These are phyloP conservation scores for Phaeosphaeriaceae sp. DNA, from an alignment of 2,329 filamentous ascomycete genomes.

Conservation along the genomic window DNA sequence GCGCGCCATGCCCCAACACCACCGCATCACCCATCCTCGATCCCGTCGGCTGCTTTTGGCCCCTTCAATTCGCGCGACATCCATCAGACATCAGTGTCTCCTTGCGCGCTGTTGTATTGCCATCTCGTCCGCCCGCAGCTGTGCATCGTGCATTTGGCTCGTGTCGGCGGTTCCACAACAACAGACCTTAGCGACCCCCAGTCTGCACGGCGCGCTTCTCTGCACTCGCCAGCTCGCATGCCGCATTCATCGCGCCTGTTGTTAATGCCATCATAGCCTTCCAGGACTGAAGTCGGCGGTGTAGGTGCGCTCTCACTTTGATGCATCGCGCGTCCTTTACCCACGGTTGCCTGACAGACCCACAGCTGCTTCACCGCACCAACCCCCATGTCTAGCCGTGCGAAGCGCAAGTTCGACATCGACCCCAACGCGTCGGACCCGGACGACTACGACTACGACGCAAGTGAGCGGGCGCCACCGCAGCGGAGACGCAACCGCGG, in stretches of 20 bases:
- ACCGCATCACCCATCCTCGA: constrained; percentile 22
- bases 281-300: constrained; percentile 25
- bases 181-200: constrained; percentile 26
- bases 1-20: constrained; percentile 28
- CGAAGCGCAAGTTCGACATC: constrained; percentile 51
- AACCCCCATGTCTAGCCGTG: constrained; percentile 45
- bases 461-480: constrained; percentile 34
- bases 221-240: constrained; percentile 26
- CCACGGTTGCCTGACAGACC: constrained; percentile 27
- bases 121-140: constrained; percentile 7
- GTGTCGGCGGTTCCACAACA: constrained; percentile 27
- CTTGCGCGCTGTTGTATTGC: constrained; percentile 13
- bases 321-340: constrained; percentile 19
- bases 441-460: constrained; percentile 50
- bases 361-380: constrained; percentile 30
- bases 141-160: constrained; percentile 26
- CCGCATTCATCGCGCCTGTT: constrained; percentile 23
- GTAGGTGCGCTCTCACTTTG: constrained; percentile 28
- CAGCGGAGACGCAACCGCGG: constrained; percentile 39
- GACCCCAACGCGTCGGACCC: constrained; percentile 51
- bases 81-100: constrained; percentile 17
- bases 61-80: constrained; percentile 16
- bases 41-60: constrained; percentile 21
- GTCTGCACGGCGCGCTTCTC: constrained; percentile 26
- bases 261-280: constrained; percentile 33